Base-by-base conservation (phyloP, 2,329 filamentous ascomycete genomes). In the Fusarium luffae region DNA sequence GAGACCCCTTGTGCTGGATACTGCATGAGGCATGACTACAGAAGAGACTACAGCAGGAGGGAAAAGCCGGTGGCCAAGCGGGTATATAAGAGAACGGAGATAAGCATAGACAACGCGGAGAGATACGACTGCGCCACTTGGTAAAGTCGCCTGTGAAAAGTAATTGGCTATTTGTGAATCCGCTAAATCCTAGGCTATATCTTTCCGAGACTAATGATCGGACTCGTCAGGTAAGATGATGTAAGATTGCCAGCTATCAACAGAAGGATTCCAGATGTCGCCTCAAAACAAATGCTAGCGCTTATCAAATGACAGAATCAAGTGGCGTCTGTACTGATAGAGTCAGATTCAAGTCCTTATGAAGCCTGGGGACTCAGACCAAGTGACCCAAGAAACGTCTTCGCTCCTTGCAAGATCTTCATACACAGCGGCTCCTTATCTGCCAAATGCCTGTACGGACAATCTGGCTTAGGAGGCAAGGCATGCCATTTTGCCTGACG, bases 341-440 rank as follows among this genome's bases (percentile, higher is more conserved):
- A 3, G 34, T 37, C 10, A 37, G 18, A 37, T 37, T 1, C 1
- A 2, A 37, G 7, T 48, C 1, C 5, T 14, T 12, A 27, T 10
- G 32, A 14, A 37, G 13, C 30, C 14, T 12, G 9, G 4, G 6
- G 10, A 30, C 7, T 21, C 4, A 8, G 14, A 4, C 60, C 30
- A 1, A 61, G 27, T 5, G 44, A 10, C 10, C 37, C 37, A 21
- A 61, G 10, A 4, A 43, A 23, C 8, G 44, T 23, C 30, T 54
- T 46, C 3, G 34, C 19, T 8, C 19, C 37, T 3, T 37, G 56
- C 8, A 62, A 23, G 7, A 52, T 60, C 56, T 44, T 62, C 4
- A 62, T 50, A 30, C 59, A 62, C 12, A 62, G 32, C 0, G 55
- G 59, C 10, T 61, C 56, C 8, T 62, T 21, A 4, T 44, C 55